Evolutionary conservation across 257 asterid genomes (phyloP).

Genomic region (Solanum raphanifolium): DNA sequence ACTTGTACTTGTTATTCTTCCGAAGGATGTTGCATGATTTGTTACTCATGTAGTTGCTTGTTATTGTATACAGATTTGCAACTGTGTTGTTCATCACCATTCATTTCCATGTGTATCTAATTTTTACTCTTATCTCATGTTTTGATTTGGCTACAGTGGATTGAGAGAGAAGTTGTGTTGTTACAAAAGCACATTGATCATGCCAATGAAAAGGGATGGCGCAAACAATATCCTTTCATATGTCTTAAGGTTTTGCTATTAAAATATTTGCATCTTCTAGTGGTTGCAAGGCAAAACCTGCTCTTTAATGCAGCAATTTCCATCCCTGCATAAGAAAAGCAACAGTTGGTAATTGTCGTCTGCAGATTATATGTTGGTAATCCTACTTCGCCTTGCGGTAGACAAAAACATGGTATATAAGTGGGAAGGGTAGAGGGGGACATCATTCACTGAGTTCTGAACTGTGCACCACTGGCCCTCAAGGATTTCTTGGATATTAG

Average conservation of each 20-base stretch:
- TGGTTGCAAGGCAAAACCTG: neutral
- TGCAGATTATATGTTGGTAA: neutral
- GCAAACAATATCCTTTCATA: slow-evolving; percentile 82
- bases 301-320: neutral
- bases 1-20: neutral
- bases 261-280: neutral
- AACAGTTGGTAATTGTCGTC: neutral
- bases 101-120: neutral
- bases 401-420: neutral
- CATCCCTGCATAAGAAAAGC: neutral
- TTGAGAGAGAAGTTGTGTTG: slow-evolving; percentile 44
- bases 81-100: neutral
- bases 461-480: neutral
- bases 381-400: neutral
- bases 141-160: slow-evolving; percentile 52
- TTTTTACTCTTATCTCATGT: neutral
- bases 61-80: neutral
- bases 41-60: neutral
- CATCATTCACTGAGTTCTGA: neutral
- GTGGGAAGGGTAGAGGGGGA: neutral
- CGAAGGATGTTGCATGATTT: neutral
- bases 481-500: neutral
- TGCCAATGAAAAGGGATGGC: slow-evolving; percentile 91
- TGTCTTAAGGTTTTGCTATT: slow-evolving; percentile 3
- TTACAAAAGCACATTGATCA: slow-evolving; percentile 58